A percentile compares a stretch with the other conserved stretches of the same genome.
Conservation (phyloP, 164 flowering plant species). For the Pachysandra terminalis region DNA sequence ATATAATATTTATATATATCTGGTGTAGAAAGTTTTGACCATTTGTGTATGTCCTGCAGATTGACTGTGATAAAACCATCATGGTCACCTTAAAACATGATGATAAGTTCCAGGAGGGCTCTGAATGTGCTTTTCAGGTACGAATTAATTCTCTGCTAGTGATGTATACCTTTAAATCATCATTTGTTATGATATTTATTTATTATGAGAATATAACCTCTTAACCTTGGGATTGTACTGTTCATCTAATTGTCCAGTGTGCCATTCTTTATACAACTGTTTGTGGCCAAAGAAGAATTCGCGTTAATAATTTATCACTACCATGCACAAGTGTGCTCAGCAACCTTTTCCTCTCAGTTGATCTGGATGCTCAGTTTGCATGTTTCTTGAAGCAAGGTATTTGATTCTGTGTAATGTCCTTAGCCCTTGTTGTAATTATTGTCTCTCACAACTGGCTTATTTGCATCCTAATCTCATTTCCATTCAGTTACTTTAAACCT, state of each 20-base stretch:
- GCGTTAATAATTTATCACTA: conserved; percentile 80
- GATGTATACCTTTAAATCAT: too few species aligned
- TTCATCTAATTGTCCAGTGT: conserved; percentile 45
- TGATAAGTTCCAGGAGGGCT: conserved; percentile 81
- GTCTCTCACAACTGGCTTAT: not conserved
- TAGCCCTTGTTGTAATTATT: not conserved
- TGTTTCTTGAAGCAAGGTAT: conserved; percentile 90
- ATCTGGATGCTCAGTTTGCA: conserved; percentile 89
- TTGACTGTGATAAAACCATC: conserved; percentile 90
- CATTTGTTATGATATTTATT: too few species aligned
- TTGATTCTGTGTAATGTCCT: not conserved
- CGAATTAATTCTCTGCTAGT: not conserved
- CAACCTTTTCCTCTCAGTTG: conserved; percentile 86
- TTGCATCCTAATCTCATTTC: not conserved
- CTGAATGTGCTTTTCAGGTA: conserved; percentile 91
- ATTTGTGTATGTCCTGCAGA: too few species aligned
- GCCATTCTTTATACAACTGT: conserved; percentile 98
- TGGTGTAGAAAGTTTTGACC: not conserved
- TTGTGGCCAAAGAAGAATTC: conserved; percentile 95
- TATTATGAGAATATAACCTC: too few species aligned
- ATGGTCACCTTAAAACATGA: conserved; percentile 87
- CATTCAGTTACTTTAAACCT: not conserved
- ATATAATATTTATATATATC: too few species aligned
- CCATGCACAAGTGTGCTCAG: conserved; percentile 80
- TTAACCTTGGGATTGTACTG: not conserved